Base-by-base conservation (phyloP, 2,329 filamentous ascomycete species). In the Aureobasidium leucospermi region DNA sequence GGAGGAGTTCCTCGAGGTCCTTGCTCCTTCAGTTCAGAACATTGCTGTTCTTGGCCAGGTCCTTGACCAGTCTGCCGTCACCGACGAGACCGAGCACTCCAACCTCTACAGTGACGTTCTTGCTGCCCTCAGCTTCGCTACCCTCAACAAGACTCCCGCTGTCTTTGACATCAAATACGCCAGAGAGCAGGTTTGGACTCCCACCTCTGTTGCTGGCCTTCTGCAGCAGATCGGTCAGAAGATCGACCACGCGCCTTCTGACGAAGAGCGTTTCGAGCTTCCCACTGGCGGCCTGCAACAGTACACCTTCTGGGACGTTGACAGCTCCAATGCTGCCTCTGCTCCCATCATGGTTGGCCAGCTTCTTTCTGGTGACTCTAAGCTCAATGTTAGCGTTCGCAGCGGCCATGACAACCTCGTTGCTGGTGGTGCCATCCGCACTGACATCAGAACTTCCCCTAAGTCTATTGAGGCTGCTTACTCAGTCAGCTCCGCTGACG, bases 281-380 rank as follows among this genome's bases (percentile, higher is more conserved):
- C 72, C 78, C 75, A 65, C 63, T 58, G 65, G 65, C 48, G 81
- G 84, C 63, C 70, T 77, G n/a, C 82, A 89, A 72, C 89, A 97
- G 74, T 97, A 94, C 77, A 87, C 86, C 11, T 96, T 99, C 81
- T 97, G 92, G 91, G 89, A 96, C 66, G 72, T 89, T 42, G 93
- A 96, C 69, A 82, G 85, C 71, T 91, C 91, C 31, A 75, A 79
- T 1, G 82, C 87, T 55, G 79, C 81, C 55, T 78, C 79, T 61
- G 85, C 90, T 1, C 86, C 90, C 10, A 75, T 82, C 23, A 82
- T 76, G 47, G 70, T 87, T 51, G 82, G 80, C 42, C 79, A 84
- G 68, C 77, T 85, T 8, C 73, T 87, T 38, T 81, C 85, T 3
- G 79, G 77, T 34, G 83, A 86, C 66, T 82, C 82, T 9, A 74